phyloP scores from a whole-genome alignment of 257 asterid genomes.

The Solanum pennellii region DNA sequence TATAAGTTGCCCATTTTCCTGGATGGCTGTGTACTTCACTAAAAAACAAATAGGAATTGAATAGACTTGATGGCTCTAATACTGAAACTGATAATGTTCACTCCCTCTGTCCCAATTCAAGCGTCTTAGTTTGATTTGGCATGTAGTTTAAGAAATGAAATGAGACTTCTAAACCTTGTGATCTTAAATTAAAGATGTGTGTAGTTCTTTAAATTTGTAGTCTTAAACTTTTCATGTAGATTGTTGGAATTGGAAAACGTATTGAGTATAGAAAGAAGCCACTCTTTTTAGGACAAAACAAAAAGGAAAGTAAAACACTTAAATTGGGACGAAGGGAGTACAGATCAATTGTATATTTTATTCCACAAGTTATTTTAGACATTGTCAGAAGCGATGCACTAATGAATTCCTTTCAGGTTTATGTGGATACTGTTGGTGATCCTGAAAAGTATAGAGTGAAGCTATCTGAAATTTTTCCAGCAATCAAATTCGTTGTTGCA shows the following conservation, averaged over 20 bases:
- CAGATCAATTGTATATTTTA: not conserved
- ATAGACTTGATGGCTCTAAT: not conserved
- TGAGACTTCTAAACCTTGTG: not conserved
- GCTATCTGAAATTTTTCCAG: conserved; percentile 71
- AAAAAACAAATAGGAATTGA: not conserved
- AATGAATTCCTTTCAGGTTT: conserved; percentile 48
- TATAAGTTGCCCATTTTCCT: not conserved
- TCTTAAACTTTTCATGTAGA: not conserved
- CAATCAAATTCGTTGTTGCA: conserved; percentile 77
- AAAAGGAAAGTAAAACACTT: not conserved
- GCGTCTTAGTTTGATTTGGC: not conserved
- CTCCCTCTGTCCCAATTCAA: not conserved
- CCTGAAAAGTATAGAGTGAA: conserved; percentile 78
- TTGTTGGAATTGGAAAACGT: not conserved
- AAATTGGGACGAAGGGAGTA: not conserved
- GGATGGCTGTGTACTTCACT: not conserved
- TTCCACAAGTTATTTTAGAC: not conserved
- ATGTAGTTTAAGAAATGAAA: not conserved
- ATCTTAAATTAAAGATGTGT: not conserved
- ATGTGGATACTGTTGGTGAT: conserved; percentile 95
- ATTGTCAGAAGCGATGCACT: not conserved
- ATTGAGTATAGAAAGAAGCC: not conserved
- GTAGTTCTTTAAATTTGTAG: not conserved
- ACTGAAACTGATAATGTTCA: not conserved
- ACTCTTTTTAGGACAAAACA: not conserved